Percentiles rank a stretch among this genome's conserved stretches.
Evolutionary conservation across 345 rosid species (phyloP).

Genomic region (Eucalyptus sp.): DNA sequence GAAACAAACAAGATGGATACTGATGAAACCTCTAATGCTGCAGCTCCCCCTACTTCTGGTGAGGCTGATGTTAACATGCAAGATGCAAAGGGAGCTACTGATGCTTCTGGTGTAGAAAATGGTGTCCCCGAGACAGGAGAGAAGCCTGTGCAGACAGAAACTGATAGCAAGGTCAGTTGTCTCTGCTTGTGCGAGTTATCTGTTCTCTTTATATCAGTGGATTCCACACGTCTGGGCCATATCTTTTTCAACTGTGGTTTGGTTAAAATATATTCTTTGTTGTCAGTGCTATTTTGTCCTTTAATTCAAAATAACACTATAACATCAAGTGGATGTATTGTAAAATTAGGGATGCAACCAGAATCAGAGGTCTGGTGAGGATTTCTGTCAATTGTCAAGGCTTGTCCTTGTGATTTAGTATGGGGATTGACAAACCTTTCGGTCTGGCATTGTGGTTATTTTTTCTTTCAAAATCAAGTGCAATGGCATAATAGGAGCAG

Average conservation of each 20-base stretch:
- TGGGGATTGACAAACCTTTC: not conserved
- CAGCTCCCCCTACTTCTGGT: conserved; percentile 30
- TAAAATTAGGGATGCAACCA: not conserved
- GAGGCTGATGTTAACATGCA: conserved; percentile 76
- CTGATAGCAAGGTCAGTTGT: conserved; percentile 55
- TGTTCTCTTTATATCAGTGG: not conserved
- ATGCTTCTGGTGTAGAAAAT: conserved; percentile 48
- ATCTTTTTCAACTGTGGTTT: not conserved
- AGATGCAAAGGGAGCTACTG: conserved; percentile 52
- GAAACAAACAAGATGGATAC: conserved; percentile 72
- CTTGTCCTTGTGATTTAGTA: not conserved
- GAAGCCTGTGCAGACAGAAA: conserved; percentile 79
- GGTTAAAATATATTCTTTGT: not conserved
- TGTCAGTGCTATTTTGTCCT: not conserved
- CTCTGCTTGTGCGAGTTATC: not conserved
- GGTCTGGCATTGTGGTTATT: not conserved
- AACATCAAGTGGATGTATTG: not conserved
- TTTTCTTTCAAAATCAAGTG: not conserved
- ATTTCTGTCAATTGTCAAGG: not conserved
- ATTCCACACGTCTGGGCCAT: not conserved
- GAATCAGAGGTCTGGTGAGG: not conserved
- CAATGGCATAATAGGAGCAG: not conserved
- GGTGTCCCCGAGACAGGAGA: conserved; percentile 67
- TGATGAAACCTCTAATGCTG: conserved; percentile 34
- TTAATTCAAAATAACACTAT: not conserved